phyloP scores from a whole-genome alignment of 2,329 filamentous ascomycete species.

The Emergomyces africanus region DNA sequence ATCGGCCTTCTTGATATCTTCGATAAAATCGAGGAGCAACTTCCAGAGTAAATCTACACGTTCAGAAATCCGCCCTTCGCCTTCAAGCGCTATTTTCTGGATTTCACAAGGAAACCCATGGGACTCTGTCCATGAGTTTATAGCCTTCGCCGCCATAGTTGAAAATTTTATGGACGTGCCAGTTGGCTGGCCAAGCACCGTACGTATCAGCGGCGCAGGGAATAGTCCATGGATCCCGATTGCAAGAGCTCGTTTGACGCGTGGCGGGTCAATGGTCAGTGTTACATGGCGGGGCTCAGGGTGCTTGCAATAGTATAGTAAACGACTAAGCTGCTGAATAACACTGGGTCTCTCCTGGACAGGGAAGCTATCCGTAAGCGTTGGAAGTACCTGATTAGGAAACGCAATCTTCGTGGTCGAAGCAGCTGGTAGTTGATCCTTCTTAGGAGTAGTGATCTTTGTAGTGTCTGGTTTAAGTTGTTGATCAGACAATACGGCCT shows the following conservation, averaged over 20 bases:
- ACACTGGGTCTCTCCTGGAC: constrained; percentile 46
- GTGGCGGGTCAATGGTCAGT: constrained; percentile 53
- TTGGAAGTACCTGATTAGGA: constrained; percentile 37
- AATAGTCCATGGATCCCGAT: constrained; percentile 95
- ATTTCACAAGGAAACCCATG: constrained; percentile 69
- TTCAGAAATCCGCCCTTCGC: constrained; percentile 82
- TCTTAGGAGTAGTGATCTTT: constrained; percentile 14
- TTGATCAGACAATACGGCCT: constrained; percentile 2
- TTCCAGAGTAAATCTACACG: constrained; percentile 91
- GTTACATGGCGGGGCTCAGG: constrained; percentile 57
- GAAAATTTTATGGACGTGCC: constrained; percentile 92
- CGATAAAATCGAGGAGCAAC: constrained; percentile 85
- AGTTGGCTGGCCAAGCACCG: constrained; percentile 85
- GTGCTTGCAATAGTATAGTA: constrained; percentile 41
- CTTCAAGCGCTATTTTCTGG: constrained; percentile 87
- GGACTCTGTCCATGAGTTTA: constrained; percentile 66
- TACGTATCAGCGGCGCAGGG: constrained; percentile 73
- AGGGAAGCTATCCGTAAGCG: constrained; percentile 35
- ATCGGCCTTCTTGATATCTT: constrained; percentile 75
- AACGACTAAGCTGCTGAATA: constrained; percentile 40
- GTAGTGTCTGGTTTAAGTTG: constrained; percentile 17
- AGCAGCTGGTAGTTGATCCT: background rate
- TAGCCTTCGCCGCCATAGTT: constrained; percentile 70
- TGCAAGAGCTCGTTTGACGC: constrained; percentile 72
- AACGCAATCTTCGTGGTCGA: constrained; percentile 14